Evolutionary conservation across 106 monocot genomes (phyloP).

Genomic region (Phalaenopsis aphrodite): DNA sequence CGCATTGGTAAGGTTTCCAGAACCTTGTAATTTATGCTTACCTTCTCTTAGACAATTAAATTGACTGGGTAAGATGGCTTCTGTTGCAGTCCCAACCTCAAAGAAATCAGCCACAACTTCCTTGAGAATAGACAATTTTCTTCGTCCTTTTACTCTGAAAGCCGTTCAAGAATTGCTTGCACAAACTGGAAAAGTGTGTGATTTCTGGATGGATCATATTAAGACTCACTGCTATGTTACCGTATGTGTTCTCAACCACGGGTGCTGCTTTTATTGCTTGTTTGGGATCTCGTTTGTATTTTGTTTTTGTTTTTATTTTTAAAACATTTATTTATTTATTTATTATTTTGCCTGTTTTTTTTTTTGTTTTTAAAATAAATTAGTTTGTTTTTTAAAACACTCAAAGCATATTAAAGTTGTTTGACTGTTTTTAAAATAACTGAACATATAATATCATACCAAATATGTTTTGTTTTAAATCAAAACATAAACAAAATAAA

Average conservation of each 20-base stretch:
- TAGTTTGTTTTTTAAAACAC: too few relatives aligned
- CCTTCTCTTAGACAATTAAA: neutral
- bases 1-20: slow-evolving; percentile 46
- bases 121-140: slow-evolving; percentile 12
- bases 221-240: slow-evolving; percentile 63
- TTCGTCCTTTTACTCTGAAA: slow-evolving; percentile 36
- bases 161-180: slow-evolving; percentile 46
- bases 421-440: too few relatives aligned
- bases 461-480: too few relatives aligned
- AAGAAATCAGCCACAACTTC: slow-evolving; percentile 12
- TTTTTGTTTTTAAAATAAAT: too few relatives aligned
- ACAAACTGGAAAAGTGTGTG: slow-evolving; percentile 42
- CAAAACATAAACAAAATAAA: too few relatives aligned
- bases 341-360: too few relatives aligned
- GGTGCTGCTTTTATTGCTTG: too few relatives aligned
- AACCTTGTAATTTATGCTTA: neutral
- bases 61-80: neutral
- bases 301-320: too few relatives aligned
- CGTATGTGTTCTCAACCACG: slow-evolving; percentile 14
- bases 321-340: too few relatives aligned
- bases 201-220: slow-evolving; percentile 65
- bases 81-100: slow-evolving; percentile 14
- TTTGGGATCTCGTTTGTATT: too few relatives aligned
- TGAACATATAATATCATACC: too few relatives aligned
- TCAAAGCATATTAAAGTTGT: too few relatives aligned